These are phyloP conservation scores for Ceriops decandra DNA, from an alignment of 345 rosid species.

Conservation along the genomic window DNA sequence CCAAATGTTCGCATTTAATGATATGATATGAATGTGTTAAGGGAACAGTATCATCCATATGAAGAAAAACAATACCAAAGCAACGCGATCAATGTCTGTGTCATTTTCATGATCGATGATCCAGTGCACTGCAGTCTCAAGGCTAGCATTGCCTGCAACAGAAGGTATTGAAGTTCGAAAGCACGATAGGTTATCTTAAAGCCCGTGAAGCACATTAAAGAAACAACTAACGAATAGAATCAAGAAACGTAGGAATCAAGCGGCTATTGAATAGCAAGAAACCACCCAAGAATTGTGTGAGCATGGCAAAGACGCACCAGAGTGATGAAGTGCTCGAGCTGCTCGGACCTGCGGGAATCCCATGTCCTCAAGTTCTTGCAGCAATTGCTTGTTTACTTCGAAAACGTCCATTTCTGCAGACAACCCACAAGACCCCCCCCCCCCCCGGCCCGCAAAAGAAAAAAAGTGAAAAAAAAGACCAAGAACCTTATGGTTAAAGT, in stretches of 20 bases:
- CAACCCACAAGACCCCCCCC: background rate
- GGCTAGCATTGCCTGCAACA: constrained; percentile 19
- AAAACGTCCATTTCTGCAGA: constrained; percentile 36
- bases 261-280: no score
- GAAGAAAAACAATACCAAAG: constrained; percentile 9
- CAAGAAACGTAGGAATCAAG: no score
- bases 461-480: background rate
- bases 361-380: constrained; percentile 60
- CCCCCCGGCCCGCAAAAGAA: no score
- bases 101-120: constrained; percentile 31
- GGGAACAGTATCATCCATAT: background rate
- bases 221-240: background rate
- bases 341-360: constrained; percentile 62
- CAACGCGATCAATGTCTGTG: constrained; percentile 21
- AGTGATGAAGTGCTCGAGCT: constrained; percentile 57
- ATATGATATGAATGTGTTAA: background rate
- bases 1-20: no score
- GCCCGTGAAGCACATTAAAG: background rate
- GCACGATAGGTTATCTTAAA: background rate
- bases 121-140: constrained; percentile 32
- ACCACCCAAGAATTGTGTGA: background rate
- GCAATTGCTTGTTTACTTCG: constrained; percentile 51
- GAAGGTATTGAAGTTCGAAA: background rate
- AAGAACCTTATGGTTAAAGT: background rate
- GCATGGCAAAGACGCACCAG: constrained; percentile 39